phyloP scores from a whole-genome alignment of 805 yeast genomes.

The Ogataea pini region DNA sequence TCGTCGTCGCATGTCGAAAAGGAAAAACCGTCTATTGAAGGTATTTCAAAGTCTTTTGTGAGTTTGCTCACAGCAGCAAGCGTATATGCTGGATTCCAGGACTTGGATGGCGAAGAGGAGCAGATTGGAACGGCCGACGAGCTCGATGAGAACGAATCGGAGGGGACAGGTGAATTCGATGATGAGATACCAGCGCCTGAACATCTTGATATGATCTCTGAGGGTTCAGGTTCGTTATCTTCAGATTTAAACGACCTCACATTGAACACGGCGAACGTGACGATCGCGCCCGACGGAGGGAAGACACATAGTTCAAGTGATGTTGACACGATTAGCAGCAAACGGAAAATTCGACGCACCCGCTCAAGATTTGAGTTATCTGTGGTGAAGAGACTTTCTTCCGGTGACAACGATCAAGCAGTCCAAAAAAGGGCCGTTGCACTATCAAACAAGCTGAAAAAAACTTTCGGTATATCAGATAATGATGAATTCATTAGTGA shows the following conservation, averaged over 20 bases:
- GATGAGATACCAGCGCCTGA: conserved; percentile 4
- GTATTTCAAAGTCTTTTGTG: conserved; percentile 54
- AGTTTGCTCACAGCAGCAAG: conserved; percentile 59
- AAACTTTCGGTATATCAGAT: conserved; percentile 47
- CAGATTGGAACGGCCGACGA: conserved; percentile 32
- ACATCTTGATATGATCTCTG: conserved; percentile 4
- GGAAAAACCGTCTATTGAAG: conserved; percentile 31
- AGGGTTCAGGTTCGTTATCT: conserved; percentile 1
- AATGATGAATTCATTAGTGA: conserved; percentile 60
- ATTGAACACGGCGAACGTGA: not conserved
- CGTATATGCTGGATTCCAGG: conserved; percentile 45
- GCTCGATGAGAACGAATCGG: conserved; percentile 16
- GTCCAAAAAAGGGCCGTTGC: conserved; percentile 37
- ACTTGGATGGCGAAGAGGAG: conserved; percentile 35
- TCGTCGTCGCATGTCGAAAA: conserved; percentile 9
- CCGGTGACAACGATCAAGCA: conserved; percentile 14
- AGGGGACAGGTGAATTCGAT: conserved; percentile 6
- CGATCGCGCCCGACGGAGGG: conserved; percentile 11
- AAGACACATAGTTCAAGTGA: conserved; percentile 5
- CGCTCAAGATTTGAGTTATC: conserved; percentile 36
- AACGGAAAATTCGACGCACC: conserved; percentile 14
- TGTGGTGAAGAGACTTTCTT: conserved; percentile 33
- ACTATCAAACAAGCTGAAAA: conserved; percentile 37
- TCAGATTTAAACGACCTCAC: conserved; percentile 12
- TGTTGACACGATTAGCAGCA: conserved; percentile 4